Conservation (phyloP, 2,329 filamentous ascomycete genomes). For the Anthostomella pinea region DNA sequence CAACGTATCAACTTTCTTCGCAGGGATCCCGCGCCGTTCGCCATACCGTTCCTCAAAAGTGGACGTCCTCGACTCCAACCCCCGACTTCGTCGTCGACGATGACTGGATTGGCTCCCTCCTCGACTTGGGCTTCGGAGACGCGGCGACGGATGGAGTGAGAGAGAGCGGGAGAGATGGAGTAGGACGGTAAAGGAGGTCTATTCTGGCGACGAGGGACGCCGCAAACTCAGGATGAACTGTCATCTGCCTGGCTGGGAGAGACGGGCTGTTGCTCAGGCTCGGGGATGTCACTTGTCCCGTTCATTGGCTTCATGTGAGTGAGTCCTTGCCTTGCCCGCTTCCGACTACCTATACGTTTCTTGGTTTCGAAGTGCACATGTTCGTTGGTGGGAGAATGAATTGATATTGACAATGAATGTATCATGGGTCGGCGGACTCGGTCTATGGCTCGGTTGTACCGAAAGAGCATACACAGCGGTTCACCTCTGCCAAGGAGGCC, state of each 20-base stretch:
- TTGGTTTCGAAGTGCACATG: no score
- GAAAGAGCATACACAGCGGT: slow-evolving; percentile 49
- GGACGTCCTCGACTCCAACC: slow-evolving; percentile 37
- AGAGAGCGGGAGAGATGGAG: slow-evolving; percentile 46
- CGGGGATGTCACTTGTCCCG: slow-evolving; percentile 47
- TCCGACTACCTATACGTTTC: no score
- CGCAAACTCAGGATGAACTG: slow-evolving; percentile 45
- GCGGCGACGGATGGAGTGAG: slow-evolving; percentile 35
- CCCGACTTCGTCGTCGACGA: slow-evolving; percentile 48
- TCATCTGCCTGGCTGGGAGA: slow-evolving; percentile 42
- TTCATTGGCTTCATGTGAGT: slow-evolving; percentile 51
- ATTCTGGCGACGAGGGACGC: slow-evolving; percentile 49
- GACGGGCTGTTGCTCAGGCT: slow-evolving; percentile 47
- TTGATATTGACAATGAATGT: no score
- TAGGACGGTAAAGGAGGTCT: slow-evolving; percentile 42
- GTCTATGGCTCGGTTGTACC: slow-evolving; percentile 41
- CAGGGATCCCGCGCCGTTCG: slow-evolving; percentile 41
- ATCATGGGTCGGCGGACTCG: slow-evolving; percentile 45
- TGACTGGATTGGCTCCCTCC: slow-evolving; percentile 44
- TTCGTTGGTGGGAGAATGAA: no score
- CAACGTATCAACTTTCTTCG: no score
- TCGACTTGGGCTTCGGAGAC: slow-evolving; percentile 44
- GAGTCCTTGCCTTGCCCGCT: no score
- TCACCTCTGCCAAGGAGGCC: slow-evolving; percentile 43
- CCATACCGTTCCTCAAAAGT: slow-evolving; percentile 41